These are phyloP conservation scores for Tolypocladium cylindrosporum DNA, from an alignment of 2,329 filamentous ascomycete species.

Conservation along the genomic window DNA sequence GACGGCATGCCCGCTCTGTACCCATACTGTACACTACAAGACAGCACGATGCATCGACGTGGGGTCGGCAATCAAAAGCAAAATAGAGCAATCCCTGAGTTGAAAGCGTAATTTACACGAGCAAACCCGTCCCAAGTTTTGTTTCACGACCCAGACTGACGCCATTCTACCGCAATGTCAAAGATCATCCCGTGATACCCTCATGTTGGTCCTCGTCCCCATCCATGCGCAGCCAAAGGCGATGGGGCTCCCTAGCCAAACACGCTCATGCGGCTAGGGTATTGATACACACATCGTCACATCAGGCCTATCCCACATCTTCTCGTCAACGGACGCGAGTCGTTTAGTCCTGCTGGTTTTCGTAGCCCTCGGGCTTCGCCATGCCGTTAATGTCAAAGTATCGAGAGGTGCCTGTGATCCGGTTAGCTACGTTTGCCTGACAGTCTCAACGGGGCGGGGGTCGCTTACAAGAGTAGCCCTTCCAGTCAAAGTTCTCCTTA, in stretches of 20 bases:
- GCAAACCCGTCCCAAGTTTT: constrained; percentile 16
- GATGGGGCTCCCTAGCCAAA: background rate
- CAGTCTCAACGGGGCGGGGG: background rate
- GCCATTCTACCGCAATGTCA: constrained; percentile 12
- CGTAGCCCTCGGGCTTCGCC: constrained; percentile 76
- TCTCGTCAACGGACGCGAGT: background rate
- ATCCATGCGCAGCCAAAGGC: background rate
- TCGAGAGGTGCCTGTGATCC: constrained; percentile 50
- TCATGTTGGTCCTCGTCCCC: background rate
- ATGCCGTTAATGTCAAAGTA: constrained; percentile 78
- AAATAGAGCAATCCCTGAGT: background rate
- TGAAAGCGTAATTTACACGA: constrained; percentile 12
- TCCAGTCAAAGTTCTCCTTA: constrained; percentile 98
- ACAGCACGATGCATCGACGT: background rate
- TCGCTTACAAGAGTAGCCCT: constrained; percentile 87
- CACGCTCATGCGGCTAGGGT: background rate
- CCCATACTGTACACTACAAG: constrained; percentile 2
- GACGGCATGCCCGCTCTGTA: background rate
- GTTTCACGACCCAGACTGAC: constrained; percentile 9
- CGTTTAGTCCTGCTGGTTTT: constrained; percentile 51
- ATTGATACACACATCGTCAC: background rate
- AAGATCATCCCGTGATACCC: constrained; percentile 8
- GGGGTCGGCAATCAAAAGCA: background rate
- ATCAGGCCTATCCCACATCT: background rate
- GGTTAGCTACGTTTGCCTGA: background rate